Percentiles rank a stretch among this genome's conserved stretches.
Conservation (phyloP, 306 rosid genomes). For the Rosa multiflora region DNA sequence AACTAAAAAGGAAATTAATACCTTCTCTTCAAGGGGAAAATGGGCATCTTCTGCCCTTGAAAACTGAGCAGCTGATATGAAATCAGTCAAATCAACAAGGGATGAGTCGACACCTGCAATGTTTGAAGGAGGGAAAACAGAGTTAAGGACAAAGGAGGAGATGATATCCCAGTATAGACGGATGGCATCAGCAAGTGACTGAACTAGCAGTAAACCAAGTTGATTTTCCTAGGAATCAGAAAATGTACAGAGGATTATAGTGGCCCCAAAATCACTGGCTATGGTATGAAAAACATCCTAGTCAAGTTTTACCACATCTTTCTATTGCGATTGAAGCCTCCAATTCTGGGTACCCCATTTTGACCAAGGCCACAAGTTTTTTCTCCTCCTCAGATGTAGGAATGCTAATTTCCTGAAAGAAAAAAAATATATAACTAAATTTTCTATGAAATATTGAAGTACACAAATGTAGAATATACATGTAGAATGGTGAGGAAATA, state of each 20-base stretch:
- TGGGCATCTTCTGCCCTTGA: slow-evolving; percentile 63
- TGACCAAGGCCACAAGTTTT: slow-evolving; percentile 43
- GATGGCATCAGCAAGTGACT: slow-evolving; percentile 4
- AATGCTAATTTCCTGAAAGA: slow-evolving; percentile 53
- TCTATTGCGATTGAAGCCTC: slow-evolving; percentile 77
- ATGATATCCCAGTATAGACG: not conserved
- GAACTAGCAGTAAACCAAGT: not conserved
- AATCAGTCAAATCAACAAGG: slow-evolving; percentile 69
- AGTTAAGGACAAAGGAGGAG: slow-evolving; percentile 9
- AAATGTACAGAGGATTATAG: not conserved
- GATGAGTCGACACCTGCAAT: slow-evolving; percentile 58
- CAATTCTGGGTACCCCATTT: slow-evolving; percentile 63
- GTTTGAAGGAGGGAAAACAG: slow-evolving; percentile 28
- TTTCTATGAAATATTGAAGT: not conserved
- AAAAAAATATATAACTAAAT: slow-evolving; percentile 17
- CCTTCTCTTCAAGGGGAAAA: slow-evolving; percentile 62
- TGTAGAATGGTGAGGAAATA: not conserved
- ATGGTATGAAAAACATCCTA: not conserved
- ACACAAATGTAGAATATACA: not conserved
- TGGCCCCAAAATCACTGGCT: not conserved
- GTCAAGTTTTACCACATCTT: slow-evolving; percentile 67
- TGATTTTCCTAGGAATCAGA: not conserved
- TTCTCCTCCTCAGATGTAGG: slow-evolving; percentile 38
- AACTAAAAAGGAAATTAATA: slow-evolving; percentile 25
- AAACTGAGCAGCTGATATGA: slow-evolving; percentile 76